Percentiles rank a stretch among this genome's conserved stretches.
These are phyloP conservation scores for Plasmodium gaboni DNA, from an alignment of 169 alveolate genomes.

Conservation along the genomic window DNA sequence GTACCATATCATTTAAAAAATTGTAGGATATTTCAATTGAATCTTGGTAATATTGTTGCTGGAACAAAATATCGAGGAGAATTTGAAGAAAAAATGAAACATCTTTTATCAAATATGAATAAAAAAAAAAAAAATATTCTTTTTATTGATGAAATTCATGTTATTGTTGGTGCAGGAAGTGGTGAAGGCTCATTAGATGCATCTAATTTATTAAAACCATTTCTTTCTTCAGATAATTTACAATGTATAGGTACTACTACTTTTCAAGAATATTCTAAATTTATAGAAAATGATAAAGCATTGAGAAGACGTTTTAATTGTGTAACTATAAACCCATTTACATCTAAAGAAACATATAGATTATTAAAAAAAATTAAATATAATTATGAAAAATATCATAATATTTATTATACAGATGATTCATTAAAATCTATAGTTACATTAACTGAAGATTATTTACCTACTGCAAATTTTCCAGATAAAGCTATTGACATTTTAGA, in stretches of 20 bases:
- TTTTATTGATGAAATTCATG: conserved; percentile 92
- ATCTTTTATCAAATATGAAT: conserved; percentile 87
- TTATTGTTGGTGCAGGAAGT: conserved; percentile 88
- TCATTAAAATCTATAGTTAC: conserved; percentile 80
- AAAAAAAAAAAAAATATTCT: conserved; percentile 87
- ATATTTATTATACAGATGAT: conserved; percentile 83
- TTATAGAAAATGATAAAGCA: conserved; percentile 89
- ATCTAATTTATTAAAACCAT: conserved; percentile 91
- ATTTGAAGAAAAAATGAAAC: conserved; percentile 91
- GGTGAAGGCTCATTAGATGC: conserved; percentile 94
- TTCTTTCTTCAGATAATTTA: conserved; percentile 91
- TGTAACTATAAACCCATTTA: conserved; percentile 87
- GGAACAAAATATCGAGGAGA: conserved; percentile 93
- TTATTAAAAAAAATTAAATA: conserved; percentile 87
- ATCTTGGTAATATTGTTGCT: conserved; percentile 84
- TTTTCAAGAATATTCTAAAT: conserved; percentile 82
- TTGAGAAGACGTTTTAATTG: conserved; percentile 91
- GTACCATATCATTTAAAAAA: conserved; percentile 78
- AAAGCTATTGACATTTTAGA: conserved; percentile 90
- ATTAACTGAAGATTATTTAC: conserved; percentile 82
- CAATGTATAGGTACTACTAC: conserved; percentile 88
- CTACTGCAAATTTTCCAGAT: conserved; percentile 87
- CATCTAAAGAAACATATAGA: conserved; percentile 81
- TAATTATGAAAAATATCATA: conserved; percentile 88
- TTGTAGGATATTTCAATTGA: conserved; percentile 79